A percentile compares a stretch with the other conserved stretches of the same genome.
Conservation (phyloP, 805 yeast species). For the Saccharomycopsis guyanensis region DNA sequence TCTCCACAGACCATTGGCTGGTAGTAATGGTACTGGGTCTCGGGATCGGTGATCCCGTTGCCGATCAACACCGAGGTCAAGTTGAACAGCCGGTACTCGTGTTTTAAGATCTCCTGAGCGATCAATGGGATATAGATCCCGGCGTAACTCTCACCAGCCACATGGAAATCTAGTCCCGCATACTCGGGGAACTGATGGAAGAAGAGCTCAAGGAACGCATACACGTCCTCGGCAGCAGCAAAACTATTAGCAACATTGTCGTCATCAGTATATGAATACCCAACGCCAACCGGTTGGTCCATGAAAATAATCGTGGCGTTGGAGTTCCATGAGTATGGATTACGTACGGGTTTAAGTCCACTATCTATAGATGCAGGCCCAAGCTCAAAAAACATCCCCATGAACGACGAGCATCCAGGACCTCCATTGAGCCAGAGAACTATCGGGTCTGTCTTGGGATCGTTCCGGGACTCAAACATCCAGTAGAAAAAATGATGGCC, state of each 20-base stretch:
- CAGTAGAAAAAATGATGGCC: slow-evolving; percentile 92
- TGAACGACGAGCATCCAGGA: slow-evolving; percentile 90
- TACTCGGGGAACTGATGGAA: slow-evolving; percentile 78
- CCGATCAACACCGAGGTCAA: slow-evolving; percentile 81
- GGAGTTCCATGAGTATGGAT: slow-evolving; percentile 85
- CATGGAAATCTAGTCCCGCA: slow-evolving; percentile 52
- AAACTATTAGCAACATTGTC: slow-evolving; percentile 58
- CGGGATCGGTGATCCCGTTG: slow-evolving; percentile 85
- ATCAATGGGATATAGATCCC: slow-evolving; percentile 77
- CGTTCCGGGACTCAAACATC: slow-evolving; percentile 87
- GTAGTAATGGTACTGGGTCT: slow-evolving; percentile 69
- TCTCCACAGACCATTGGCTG: slow-evolving; percentile 92
- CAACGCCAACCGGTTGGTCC: slow-evolving; percentile 93
- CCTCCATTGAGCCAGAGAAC: slow-evolving; percentile 91
- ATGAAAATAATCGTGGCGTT: slow-evolving; percentile 86
- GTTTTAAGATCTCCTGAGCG: slow-evolving; percentile 45
- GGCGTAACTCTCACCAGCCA: slow-evolving; percentile 80
- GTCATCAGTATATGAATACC: slow-evolving; percentile 69
- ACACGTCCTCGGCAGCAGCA: slow-evolving; percentile 84
- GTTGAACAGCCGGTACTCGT: slow-evolving; percentile 42
- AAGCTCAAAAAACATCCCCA: slow-evolving; percentile 84
- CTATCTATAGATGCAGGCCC: slow-evolving; percentile 77
- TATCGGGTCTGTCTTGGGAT: slow-evolving; percentile 80
- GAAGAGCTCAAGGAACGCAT: slow-evolving; percentile 74
- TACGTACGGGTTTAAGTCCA: slow-evolving; percentile 58